Conservation (phyloP, 345 rosid species). For the Eucalyptus grandis region DNA sequence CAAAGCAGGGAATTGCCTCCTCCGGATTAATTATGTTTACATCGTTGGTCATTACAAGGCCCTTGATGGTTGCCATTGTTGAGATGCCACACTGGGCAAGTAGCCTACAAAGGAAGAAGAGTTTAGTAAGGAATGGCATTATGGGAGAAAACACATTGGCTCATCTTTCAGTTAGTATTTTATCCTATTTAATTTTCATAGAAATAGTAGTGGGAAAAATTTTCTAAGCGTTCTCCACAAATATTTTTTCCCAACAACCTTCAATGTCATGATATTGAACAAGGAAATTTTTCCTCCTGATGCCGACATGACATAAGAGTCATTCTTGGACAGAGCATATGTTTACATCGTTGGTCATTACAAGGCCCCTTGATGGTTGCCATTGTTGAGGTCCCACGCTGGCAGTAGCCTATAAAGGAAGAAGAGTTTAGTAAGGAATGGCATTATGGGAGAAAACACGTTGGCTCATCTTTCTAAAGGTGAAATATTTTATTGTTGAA, state of each 20-base stretch:
- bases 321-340: conserved; percentile 70
- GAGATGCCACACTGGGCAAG: conserved; percentile 37
- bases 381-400: conserved; percentile 41
- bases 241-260: not conserved
- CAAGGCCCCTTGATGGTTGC: conserved; percentile 65
- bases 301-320: conserved; percentile 79
- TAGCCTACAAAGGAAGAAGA: conserved; percentile 26
- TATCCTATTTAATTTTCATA: no score
- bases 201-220: no score
- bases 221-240: no score
- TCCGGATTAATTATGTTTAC: conserved; percentile 7
- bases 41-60: conserved; percentile 67
- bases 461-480: not conserved
- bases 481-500: not conserved
- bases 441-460: not conserved
- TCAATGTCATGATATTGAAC: conserved; percentile 86
- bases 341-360: conserved; percentile 59
- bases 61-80: conserved; percentile 68
- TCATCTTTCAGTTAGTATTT: not conserved
- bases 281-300: conserved; percentile 75
- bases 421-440: not conserved
- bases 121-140: not conserved
- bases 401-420: conserved; percentile 42
- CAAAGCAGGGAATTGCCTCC: not conserved
- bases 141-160: not conserved